A percentile compares a stretch with the other conserved stretches of the same genome.
Evolutionary conservation across 2,329 filamentous ascomycete species (phyloP).

Genomic region (Pyrenochaeta sp.): DNA sequence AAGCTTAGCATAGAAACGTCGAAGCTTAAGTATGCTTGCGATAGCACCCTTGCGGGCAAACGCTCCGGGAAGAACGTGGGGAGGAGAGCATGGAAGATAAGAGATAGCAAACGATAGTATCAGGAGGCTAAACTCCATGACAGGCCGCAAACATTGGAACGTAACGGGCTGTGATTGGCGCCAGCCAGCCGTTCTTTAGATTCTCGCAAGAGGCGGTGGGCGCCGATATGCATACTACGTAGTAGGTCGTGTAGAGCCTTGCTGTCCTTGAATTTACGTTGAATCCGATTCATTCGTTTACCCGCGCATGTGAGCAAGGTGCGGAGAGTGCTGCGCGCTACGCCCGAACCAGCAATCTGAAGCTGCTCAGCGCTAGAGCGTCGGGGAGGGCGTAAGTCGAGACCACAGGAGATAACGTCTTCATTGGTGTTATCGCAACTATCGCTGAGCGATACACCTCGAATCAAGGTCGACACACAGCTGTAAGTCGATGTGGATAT

Average conservation of each 20-base stretch:
- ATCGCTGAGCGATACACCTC: background rate
- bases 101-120: conserved; percentile 7
- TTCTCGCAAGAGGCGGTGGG: background rate
- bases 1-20: conserved; percentile 15
- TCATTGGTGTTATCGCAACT: background rate
- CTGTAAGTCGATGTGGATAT: background rate
- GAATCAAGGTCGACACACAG: background rate
- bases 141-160: conserved; percentile 1
- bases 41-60: conserved; percentile 2
- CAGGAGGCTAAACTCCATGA: background rate
- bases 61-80: background rate
- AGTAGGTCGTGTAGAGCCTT: background rate
- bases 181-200: background rate
- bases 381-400: background rate
- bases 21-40: conserved; percentile 9
- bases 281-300: conserved; percentile 14
- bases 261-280: background rate
- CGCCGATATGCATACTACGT: background rate
- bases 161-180: conserved; percentile 1
- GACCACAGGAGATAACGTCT: background rate
- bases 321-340: conserved; percentile 9
- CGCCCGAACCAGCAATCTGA: background rate
- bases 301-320: conserved; percentile 1
- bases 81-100: conserved; percentile 10
- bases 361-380: conserved; percentile 3